These are phyloP conservation scores for Chondrus crispus DNA, from an alignment of 23 red algal genomes.

Conservation along the genomic window DNA sequence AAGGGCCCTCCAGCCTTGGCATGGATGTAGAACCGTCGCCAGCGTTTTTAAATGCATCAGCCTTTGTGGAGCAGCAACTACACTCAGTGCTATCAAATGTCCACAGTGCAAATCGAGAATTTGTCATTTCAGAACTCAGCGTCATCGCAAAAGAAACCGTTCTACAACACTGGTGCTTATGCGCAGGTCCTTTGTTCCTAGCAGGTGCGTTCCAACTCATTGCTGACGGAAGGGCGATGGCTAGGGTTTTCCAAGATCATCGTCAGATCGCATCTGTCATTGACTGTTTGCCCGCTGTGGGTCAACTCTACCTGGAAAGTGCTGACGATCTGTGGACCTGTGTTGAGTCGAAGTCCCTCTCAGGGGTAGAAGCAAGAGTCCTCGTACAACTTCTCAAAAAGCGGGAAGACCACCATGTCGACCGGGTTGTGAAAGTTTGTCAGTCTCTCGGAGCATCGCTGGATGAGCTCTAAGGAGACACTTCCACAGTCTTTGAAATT, in stretches of 20 bases:
- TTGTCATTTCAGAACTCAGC: conserved; percentile 25
- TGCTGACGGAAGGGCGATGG: conserved; percentile 23
- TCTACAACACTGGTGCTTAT: conserved; percentile 36
- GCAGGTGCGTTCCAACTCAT: conserved; percentile 44
- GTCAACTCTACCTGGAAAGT: conserved; percentile 42
- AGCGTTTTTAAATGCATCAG: conserved; percentile 31
- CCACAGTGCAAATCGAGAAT: conserved; percentile 11
- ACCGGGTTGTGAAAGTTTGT: conserved; percentile 41
- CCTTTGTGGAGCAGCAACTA: conserved; percentile 47
- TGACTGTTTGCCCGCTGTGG: conserved; percentile 27
- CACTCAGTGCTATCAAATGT: conserved; percentile 15
- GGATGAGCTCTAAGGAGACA: background rate
- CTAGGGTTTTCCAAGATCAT: conserved; percentile 30
- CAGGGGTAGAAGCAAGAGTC: conserved; percentile 29
- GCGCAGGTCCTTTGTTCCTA: conserved; percentile 10
- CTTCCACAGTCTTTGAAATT: too few species aligned
- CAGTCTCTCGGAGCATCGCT: conserved; percentile 32
- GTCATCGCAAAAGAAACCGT: conserved; percentile 15
- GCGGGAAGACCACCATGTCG: background rate
- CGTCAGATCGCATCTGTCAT: background rate
- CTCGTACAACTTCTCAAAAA: conserved; percentile 32
- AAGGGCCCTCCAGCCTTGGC: background rate
- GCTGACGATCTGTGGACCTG: conserved; percentile 47
- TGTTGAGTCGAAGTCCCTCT: conserved; percentile 22
- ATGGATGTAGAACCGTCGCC: background rate